Evolutionary conservation across 129 eudicot genomes (phyloP).

Genomic region (Calendula officinalis): DNA sequence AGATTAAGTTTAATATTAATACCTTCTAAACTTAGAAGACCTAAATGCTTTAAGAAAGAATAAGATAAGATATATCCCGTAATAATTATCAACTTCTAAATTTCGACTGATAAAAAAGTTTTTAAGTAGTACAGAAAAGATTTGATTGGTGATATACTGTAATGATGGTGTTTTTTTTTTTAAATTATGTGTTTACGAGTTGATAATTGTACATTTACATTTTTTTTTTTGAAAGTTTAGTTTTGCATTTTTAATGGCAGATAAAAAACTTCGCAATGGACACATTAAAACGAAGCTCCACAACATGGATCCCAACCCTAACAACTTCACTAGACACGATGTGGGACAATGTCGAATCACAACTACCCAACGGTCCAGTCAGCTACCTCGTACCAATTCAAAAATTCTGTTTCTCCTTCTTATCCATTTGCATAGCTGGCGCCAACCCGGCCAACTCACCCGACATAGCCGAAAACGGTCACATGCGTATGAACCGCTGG

Average conservation of each 20-base stretch:
- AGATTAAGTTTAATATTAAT: too few species aligned
- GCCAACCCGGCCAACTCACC: constrained; percentile 36
- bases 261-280: constrained; percentile 28
- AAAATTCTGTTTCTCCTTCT: constrained; percentile 24
- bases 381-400: constrained; percentile 33
- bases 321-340: constrained; percentile 30
- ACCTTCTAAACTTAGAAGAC: too few species aligned
- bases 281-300: constrained; percentile 29
- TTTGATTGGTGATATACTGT: too few species aligned
- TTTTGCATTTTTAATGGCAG: constrained; percentile 15
- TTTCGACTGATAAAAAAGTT: too few species aligned
- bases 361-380: constrained; percentile 27
- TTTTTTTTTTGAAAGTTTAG: background rate
- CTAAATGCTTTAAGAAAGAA: too few species aligned
- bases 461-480: constrained; percentile 29
- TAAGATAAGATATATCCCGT: too few species aligned
- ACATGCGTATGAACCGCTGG: constrained; percentile 30
- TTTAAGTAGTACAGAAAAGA: too few species aligned
- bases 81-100: too few species aligned
- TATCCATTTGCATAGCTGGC: constrained; percentile 27
- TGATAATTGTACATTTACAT: too few species aligned
- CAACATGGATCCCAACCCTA: constrained; percentile 29
- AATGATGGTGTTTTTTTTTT: background rate
- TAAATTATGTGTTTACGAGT: too few species aligned
- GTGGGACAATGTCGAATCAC: constrained; percentile 32